A percentile compares a stretch with the other conserved stretches of the same genome.
Evolutionary conservation across 305 asterid genomes (phyloP).

Genomic region (Solanum hybrid): DNA sequence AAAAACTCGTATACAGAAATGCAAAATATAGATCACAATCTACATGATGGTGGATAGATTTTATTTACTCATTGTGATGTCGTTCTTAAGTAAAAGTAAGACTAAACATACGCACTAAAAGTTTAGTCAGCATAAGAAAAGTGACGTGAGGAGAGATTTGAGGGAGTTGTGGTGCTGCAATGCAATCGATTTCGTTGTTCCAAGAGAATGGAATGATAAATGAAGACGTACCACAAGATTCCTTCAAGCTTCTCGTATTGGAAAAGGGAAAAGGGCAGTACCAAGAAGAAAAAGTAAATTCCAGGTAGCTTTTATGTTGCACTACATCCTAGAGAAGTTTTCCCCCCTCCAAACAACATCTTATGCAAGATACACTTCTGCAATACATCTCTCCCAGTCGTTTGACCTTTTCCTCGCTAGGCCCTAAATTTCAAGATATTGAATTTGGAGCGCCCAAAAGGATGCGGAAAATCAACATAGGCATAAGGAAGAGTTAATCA

Average conservation of each 20-base stretch:
- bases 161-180: neutral
- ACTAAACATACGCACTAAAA: neutral
- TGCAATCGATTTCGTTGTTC: neutral
- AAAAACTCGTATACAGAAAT: neutral
- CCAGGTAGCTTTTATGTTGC: neutral
- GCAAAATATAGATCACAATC: neutral
- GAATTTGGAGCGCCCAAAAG: neutral
- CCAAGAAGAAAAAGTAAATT: neutral
- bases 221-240: neutral
- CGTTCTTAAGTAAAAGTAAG: neutral
- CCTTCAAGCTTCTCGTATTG: neutral
- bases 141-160: neutral
- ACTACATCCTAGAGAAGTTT: neutral
- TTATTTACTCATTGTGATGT: neutral
- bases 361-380: neutral
- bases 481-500: neutral
- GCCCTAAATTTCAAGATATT: neutral
- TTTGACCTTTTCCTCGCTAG: neutral
- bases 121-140: neutral
- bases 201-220: neutral
- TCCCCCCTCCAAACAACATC: neutral
- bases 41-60: neutral
- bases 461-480: neutral
- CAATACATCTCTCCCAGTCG: neutral
- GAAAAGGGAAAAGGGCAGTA: neutral